These are phyloP conservation scores for Sporisorium scitamineum DNA, from an alignment of 1,284 basidiomycete genomes.

Conservation along the genomic window DNA sequence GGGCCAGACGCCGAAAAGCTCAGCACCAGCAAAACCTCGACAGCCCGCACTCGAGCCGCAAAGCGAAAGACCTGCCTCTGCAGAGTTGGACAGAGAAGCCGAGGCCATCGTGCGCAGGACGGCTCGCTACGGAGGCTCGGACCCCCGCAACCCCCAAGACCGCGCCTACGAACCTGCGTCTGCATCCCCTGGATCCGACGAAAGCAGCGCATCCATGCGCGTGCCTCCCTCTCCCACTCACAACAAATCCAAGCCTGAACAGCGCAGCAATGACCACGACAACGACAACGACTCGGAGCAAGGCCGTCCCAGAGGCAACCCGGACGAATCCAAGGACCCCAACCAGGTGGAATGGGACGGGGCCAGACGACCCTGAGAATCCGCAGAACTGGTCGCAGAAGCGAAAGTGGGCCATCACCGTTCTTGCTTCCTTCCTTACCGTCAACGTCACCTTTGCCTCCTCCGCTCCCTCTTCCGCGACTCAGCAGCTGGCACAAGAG, in stretches of 20 bases:
- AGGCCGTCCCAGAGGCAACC: slow-evolving; percentile 33
- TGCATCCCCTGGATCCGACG: not conserved
- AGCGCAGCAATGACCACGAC: not conserved
- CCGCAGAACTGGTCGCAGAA: slow-evolving; percentile 54
- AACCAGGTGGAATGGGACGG: slow-evolving; percentile 46
- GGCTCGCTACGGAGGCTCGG: slow-evolving; percentile 36
- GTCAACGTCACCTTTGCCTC: slow-evolving; percentile 65
- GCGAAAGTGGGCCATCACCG: slow-evolving; percentile 47
- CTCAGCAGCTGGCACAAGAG: slow-evolving; percentile 19
- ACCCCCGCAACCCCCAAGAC: slow-evolving; percentile 37
- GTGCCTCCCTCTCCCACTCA: slow-evolving; percentile 31
- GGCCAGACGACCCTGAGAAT: slow-evolving; percentile 52
- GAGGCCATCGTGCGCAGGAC: slow-evolving; percentile 32
- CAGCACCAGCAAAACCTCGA: slow-evolving; percentile 3
- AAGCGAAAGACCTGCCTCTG: slow-evolving; percentile 1
- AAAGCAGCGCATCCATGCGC: slow-evolving; percentile 23
- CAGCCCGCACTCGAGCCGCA: slow-evolving; percentile 5
- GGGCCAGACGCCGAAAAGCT: slow-evolving; percentile 36
- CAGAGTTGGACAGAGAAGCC: slow-evolving; percentile 22
- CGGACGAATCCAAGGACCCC: slow-evolving; percentile 31
- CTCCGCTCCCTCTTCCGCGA: slow-evolving; percentile 60
- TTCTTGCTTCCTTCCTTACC: slow-evolving; percentile 58
- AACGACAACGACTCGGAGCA: slow-evolving; percentile 23
- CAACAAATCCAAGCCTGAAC: slow-evolving; percentile 18
- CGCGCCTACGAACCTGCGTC: slow-evolving; percentile 14